These are phyloP conservation scores for Podila epigama DNA, from an alignment of 192 early-diverging fungal species.

Conservation along the genomic window DNA sequence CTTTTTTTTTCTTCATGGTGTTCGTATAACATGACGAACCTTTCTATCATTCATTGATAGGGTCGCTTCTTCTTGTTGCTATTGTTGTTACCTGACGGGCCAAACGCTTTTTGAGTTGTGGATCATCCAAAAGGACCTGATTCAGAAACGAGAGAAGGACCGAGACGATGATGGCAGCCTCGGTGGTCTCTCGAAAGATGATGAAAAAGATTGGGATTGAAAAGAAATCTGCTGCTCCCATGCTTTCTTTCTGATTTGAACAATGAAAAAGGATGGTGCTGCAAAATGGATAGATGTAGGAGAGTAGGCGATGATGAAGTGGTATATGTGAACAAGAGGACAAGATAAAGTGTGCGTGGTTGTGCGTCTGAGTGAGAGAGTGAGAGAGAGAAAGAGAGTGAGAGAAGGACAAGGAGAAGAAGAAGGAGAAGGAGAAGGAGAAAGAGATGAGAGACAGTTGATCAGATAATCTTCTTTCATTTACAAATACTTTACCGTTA, in stretches of 20 bases:
- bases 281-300: neutral
- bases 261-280: neutral
- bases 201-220: slow-evolving; percentile 75
- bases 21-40: slow-evolving; percentile 41
- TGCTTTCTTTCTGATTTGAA: neutral
- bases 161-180: slow-evolving; percentile 86
- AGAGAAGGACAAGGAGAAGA: neutral
- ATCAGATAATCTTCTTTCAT: too few species aligned
- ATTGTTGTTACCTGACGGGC: slow-evolving; percentile 18
- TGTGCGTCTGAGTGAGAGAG: neutral
- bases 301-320: neutral
- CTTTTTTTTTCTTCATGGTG: slow-evolving; percentile 47
- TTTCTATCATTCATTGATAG: too few species aligned
- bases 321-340: neutral
- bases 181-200: slow-evolving; percentile 81
- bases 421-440: neutral
- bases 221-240: slow-evolving; percentile 17
- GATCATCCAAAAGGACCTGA: slow-evolving; percentile 28
- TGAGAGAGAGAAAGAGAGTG: neutral
- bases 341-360: too few species aligned
- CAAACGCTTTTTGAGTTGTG: slow-evolving; percentile 13
- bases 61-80: neutral
- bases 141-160: slow-evolving; percentile 76
- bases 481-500: too few species aligned
- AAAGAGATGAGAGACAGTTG: too few species aligned